A percentile compares a stretch with the other conserved stretches of the same genome.
Evolutionary conservation across 495 filamentous ascomycete genomes (phyloP).

Genomic region (Umbilicaria muhlenbergii): DNA sequence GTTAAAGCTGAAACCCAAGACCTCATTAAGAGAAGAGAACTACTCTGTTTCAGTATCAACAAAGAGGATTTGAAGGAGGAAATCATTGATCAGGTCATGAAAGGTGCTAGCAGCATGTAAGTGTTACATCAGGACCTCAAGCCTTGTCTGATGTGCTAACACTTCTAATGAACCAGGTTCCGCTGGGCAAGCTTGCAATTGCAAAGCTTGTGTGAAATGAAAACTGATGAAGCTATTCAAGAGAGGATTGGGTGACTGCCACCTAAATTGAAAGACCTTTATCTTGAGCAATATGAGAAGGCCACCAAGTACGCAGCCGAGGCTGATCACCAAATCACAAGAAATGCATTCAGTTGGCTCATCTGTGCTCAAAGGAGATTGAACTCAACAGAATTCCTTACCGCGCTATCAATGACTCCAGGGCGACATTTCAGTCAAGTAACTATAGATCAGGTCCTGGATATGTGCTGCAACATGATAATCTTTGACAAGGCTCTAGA

Average conservation of each 20-base stretch:
- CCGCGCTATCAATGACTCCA: conserved; percentile 3
- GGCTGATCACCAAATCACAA: conserved; percentile 1
- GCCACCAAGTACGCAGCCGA: conserved; percentile 2
- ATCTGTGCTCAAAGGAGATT: conserved; percentile 10
- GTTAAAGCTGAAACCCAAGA: conserved; percentile 10
- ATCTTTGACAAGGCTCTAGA: conserved; percentile 10
- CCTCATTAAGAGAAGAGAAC: conserved; percentile 7
- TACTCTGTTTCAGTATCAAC: background rate
- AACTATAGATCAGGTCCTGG: conserved; percentile 5
- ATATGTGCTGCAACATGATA: conserved; percentile 16
- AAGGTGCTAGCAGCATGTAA: conserved; percentile 21
- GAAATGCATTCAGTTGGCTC: conserved; percentile 12
- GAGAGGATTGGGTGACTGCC: conserved; percentile 15
- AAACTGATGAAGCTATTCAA: conserved; percentile 8
- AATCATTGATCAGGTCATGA: conserved; percentile 12
- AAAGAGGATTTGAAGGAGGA: conserved; percentile 8
- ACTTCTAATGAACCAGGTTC: conserved; percentile 15
- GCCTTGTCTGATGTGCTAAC: background rate
- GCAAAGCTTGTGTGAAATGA: conserved; percentile 15
- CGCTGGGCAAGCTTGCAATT: conserved; percentile 21
- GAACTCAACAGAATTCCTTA: conserved; percentile 1
- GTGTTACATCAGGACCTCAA: background rate
- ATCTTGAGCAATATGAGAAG: conserved; percentile 13
- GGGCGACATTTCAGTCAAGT: background rate
- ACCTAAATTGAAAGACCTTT: conserved; percentile 11